Evolutionary conservation across 2,329 filamentous ascomycete genomes (phyloP), one percentile per base, ranked within the genome.

Genomic region (Penicillium verrucosum): DNA sequence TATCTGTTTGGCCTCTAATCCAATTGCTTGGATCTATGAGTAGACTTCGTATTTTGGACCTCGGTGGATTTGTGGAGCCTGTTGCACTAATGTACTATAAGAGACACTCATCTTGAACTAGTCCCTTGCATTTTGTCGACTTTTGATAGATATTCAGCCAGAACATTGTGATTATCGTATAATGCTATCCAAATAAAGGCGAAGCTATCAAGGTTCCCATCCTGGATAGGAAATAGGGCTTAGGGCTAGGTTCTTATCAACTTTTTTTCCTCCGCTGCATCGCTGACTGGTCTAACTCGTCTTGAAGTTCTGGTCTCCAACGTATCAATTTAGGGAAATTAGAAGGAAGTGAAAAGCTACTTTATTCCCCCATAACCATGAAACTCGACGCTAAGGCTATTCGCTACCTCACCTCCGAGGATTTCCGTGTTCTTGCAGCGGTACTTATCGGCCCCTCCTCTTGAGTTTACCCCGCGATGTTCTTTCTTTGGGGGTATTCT

Each of bases 311-410:
- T 34, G 37, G 47, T 47, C 16, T 27, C 9, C 48, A 52, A 36
- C 41, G 25, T 43, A 50, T 49, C 23, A 44, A 23, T 32, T 40
- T 52, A 38, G 7, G 34, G 16, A 47, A 11, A 18, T 50, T 7
- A 2, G 25, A 32, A 50, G 45, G 30, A 12, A 29, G 23, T 37
- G 40, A 29, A 54, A 34, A 25, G 14, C 11, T 29, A 8, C 32
- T 57, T 70, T n/a, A 34, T 5, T 45, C 21, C 34, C 27, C 34
- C 36, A 23, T 21, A 52, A 77, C 58, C 62, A 99, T 99, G 94
- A 96, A 94, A 81, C 86, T 99, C 74, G 92, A 99, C 74, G 92
- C 93, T 48, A 92, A 92, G 74, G 88, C 90, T 48, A 87, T 99
- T 78, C 92, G 95, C 73, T 93, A 99, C 77, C 85, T 99, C 74